Base-by-base conservation (phyloP, 352 stramenopile species). In the Globisporangium polare region DNA sequence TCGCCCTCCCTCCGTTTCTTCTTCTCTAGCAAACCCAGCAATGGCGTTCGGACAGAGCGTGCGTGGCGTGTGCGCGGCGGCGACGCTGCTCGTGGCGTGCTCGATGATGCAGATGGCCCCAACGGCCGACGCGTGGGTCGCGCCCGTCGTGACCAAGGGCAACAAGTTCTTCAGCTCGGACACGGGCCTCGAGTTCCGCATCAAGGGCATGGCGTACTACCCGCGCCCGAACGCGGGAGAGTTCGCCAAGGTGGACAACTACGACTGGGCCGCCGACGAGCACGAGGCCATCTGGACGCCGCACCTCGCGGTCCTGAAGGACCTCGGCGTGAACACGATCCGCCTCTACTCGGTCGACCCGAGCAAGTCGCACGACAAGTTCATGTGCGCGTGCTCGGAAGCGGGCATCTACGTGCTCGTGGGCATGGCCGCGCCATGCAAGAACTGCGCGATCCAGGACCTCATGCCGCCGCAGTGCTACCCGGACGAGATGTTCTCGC, bases 131-230 rank as follows among this genome's bases (percentile, higher is more conserved):
- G 63, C 63, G 58, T 68, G 63, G 63, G 42, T 65, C n/a, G 31
- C 63, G n/a, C 63, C 41, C 9, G 10, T 92, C 15, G 67, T 86
- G n/a, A 60, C 80, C 49, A 88, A 90, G 62, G 79, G 80, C 62
- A 89, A 87, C 73, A 86, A 84, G 56, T 85, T 89, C 58, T 90
- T 90, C 55, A 67, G 90, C 65, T 78, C 69, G 18, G 62, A 65
- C 1, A 80, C 69, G 0, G 74, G 72, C 0, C 53, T 73, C 54
- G 77, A 90, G 60, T 83, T 93, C 67, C 76, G 77, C 18, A 77
- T 90, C 43, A 78, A 80, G 52, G 84, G 84, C 45, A 85, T 91
- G 67, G 79, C 73, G 5, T 90, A 91, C 67, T 90, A 86, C 63
- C 80, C 81, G 13, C 75, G 80, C 4, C 78, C 83, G 9, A 93